Evolutionary conservation across 225 moss, liverwort and hornwort species (phyloP), one percentile per base, ranked within the genome.

Genomic region (Marchantia polymorpha): DNA sequence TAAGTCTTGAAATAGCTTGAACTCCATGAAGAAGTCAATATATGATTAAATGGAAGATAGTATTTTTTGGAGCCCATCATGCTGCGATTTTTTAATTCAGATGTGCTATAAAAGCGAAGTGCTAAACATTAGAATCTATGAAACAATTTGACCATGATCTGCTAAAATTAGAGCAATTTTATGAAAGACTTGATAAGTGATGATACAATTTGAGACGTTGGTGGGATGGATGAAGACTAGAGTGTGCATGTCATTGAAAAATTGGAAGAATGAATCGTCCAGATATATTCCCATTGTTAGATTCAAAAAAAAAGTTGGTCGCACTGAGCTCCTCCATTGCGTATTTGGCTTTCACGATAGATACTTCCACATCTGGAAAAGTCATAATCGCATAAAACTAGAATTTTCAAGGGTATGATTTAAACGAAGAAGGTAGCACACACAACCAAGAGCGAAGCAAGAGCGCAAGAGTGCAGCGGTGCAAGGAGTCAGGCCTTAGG

Each of bases 351-450:
- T 77, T 64, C 19, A 4, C 47, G 12, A 77, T 65, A 11, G 77
- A 63, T 4, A 61, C 77, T 11, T 63, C 46, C 47, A 77, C 77
- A 16, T 77, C 77, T n/a, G 77, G 77, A 39, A 77, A 64, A 6
- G 77, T 77, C 50, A 77, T 30, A 19, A 64, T 77, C 17, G 77
- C 77, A 46, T 47, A 77, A 26, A 77, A 77, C 63, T 77, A 20
- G 31, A 77, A 77, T 23, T 51, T 50, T 63, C 64, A 61, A 23
- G 77, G 77, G 47, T 13, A 77, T 30, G 47, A 64, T 11, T 22
- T 22, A 5, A n/a, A n/a, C n/a, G n/a, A n/a, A n/a, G n/a, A n/a
- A n/a, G n/a, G n/a, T n/a, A n/a, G n/a, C n/a, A n/a, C n/a, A n/a
- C n/a, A n/a, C n/a, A n/a, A n/a, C n/a, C n/a, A n/a, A n/a, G n/a